phyloP scores from a whole-genome alignment of 345 rosid species.

The Microthlaspi erraticum region DNA sequence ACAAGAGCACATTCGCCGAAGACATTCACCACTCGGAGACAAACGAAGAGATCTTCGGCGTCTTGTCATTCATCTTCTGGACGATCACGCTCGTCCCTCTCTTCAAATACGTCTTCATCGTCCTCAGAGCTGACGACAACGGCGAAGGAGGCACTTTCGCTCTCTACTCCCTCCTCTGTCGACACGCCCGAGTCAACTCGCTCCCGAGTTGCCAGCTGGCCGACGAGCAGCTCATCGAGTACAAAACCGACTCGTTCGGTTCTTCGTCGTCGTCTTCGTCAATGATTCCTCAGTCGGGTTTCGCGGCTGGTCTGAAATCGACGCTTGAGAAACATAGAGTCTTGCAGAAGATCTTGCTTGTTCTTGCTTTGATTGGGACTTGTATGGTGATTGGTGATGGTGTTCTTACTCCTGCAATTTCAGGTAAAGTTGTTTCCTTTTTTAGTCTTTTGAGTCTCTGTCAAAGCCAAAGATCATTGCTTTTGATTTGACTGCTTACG shows the following conservation, averaged over 20 bases:
- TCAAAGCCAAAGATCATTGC: conserved; percentile 11
- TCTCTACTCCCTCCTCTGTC: conserved; percentile 78
- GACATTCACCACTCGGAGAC: conserved; percentile 75
- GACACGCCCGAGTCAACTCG: conserved; percentile 87
- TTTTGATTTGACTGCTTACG: conserved; percentile 21
- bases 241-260: conserved; percentile 54
- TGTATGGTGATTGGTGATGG: conserved; percentile 99
- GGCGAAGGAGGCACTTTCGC: conserved; percentile 98
- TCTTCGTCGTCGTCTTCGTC: conserved; percentile 14
- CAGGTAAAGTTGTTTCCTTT: conserved; percentile 54
- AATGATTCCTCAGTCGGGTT: conserved; percentile 45
- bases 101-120: conserved; percentile 79
- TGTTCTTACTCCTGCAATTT: conserved; percentile 84
- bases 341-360: conserved; percentile 75
- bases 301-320: conserved; percentile 65
- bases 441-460: conserved; percentile 5
- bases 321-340: conserved; percentile 68
- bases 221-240: conserved; percentile 74
- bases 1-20: conserved; percentile 79
- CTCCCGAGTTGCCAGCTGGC: conserved; percentile 81
- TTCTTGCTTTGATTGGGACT: conserved; percentile 85
- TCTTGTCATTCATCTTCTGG: conserved; percentile 88
- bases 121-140: conserved; percentile 86
- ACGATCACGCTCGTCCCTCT: conserved; percentile 87
- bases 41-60: conserved; percentile 91